phyloP scores from a whole-genome alignment of 169 alveolate genomes.

The Eimeria falciformis region DNA sequence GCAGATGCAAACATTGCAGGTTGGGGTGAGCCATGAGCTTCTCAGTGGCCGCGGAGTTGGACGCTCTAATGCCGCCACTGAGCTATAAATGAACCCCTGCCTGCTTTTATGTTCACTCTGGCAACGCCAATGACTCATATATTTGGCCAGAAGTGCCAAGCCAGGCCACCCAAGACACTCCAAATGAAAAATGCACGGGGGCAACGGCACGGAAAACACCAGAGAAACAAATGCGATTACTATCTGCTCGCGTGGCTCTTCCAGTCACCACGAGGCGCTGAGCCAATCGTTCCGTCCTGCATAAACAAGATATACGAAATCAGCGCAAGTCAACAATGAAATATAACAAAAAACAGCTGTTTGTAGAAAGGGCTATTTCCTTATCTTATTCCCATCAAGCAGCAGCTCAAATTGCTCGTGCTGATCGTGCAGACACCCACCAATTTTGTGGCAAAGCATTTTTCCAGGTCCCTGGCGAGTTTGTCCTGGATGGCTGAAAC shows the following conservation, averaged over 20 bases:
- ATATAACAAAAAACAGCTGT: too few species aligned
- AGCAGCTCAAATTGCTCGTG: too few species aligned
- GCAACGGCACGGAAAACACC: too few species aligned
- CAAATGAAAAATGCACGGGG: neutral
- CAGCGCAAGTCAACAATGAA: too few species aligned
- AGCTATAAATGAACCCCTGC: too few species aligned
- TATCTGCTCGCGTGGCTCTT: constrained; percentile 25
- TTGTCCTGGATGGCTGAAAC: constrained; percentile 8
- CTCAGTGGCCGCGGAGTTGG: too few species aligned
- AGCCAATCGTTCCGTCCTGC: constrained; percentile 64
- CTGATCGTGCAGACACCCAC: neutral
- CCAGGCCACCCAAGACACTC: neutral
- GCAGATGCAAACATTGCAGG: too few species aligned
- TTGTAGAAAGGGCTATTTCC: too few species aligned
- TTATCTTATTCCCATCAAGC: too few species aligned
- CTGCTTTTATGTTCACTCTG: neutral
- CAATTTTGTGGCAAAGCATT: constrained; percentile 1
- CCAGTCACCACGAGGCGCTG: constrained; percentile 47
- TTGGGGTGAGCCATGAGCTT: too few species aligned
- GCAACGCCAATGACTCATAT: neutral
- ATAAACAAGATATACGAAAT: neutral
- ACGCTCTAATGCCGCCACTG: too few species aligned
- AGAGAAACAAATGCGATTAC: too few species aligned
- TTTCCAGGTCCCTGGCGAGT: constrained; percentile 2
- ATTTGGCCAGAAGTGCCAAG: neutral